phyloP scores from a whole-genome alignment of 257 asterid genomes.

The Asclepias syriaca region DNA sequence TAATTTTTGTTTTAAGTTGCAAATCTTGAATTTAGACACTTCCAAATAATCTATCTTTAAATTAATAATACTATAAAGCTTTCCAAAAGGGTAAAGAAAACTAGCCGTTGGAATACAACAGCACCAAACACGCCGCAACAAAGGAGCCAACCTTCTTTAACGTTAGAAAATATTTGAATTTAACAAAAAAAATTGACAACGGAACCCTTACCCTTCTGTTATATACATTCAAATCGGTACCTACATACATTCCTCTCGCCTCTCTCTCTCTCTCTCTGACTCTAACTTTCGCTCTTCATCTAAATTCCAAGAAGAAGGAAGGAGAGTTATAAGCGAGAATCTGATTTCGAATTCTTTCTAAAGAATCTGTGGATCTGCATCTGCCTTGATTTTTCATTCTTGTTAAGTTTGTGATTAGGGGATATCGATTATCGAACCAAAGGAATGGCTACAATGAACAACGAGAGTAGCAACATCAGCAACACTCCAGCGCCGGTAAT shows the following conservation, averaged over 20 bases:
- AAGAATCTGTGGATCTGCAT: not conserved
- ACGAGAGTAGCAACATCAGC: slow-evolving; percentile 55
- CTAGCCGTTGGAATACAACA: slow-evolving; percentile 18
- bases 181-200: not conserved
- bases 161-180: slow-evolving; percentile 20
- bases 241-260: not conserved
- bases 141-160: slow-evolving; percentile 10
- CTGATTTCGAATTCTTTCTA: not conserved
- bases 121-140: slow-evolving; percentile 1
- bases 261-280: not conserved
- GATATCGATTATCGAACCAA: not conserved
- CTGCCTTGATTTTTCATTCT: not conserved
- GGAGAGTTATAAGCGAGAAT: not conserved
- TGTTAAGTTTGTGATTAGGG: not conserved
- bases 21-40: too few relatives aligned
- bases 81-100: not conserved
- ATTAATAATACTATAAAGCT: too few relatives aligned
- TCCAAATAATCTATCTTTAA: too few relatives aligned
- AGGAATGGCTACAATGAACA: slow-evolving; percentile 52
- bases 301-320: not conserved
- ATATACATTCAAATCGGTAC: not conserved
- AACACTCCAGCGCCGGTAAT: slow-evolving; percentile 25
- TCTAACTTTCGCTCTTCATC: not conserved
- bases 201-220: not conserved
- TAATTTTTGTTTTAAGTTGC: too few relatives aligned